Evolutionary conservation across 179 eudicot genomes (phyloP), one percentile per base, ranked within the genome.

Genomic region (Spergularia azorica): DNA sequence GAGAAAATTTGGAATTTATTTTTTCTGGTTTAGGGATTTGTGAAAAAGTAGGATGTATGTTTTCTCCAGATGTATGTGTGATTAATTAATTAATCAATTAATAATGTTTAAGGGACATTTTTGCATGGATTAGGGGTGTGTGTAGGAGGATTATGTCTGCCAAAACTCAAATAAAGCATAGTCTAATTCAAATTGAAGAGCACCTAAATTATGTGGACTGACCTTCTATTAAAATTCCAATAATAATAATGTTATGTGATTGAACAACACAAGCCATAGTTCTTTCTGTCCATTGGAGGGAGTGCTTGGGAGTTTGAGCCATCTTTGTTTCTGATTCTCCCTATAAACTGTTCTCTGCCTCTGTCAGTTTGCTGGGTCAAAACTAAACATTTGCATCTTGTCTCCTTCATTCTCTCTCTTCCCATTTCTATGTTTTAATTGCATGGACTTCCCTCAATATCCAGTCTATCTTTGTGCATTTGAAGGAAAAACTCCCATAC

Each of bases 301-400:
- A 46, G 71, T 81, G 79, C 83, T 79, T 83, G 72, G 85, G 48
- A 79, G 79, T 83, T 79, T 79, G 83, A 76, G 83, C 85, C 36
- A 68, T n/a, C 75, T 16, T 16, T 67, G 52, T 43, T 46, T 67
- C 54, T 67, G 51, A 4, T 67, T 17, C 52, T 48, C 71, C 36
- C 5, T 67, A 64, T 39, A 26, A 36, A 43, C 48, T 46, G 51
- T 70, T 60, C 15, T 71, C 55, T 79, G 79, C 48, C 51, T 66
- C 18, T 78, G 76, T 75, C 75, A 68, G 83, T 21, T 79, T 72
- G 80, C 76, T 82, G 77, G 79, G 74, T 75, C 77, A 71, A 78
- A 55, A 69, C 76, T 57, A 79, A 68, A 63, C 68, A 72, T 75
- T 73, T 75, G 67, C 70, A 65, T 13, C 51, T 56, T 72, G 73